Conservation (phyloP, 2,329 filamentous ascomycete genomes). For the Phoma sp. region DNA sequence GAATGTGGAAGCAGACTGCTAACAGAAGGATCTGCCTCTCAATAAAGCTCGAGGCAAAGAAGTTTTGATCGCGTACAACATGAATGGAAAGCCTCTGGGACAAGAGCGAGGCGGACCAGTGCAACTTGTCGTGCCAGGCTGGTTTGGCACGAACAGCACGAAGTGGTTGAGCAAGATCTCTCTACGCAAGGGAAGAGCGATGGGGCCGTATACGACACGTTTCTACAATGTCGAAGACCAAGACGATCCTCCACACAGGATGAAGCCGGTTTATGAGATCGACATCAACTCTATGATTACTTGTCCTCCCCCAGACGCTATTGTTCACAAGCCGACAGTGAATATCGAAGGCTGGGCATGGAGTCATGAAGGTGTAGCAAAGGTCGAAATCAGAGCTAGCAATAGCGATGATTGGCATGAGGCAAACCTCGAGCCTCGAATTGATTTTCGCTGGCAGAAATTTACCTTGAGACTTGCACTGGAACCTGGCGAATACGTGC, state of each 20-base stretch:
- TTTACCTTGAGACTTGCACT: not conserved
- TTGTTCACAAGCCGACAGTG: conserved; percentile 4
- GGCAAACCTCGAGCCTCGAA: not conserved
- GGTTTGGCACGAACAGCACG: conserved; percentile 42
- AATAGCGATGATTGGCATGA: conserved; percentile 17
- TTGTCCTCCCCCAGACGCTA: conserved; percentile 20
- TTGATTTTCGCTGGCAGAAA: conserved; percentile 7
- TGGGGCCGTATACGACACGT: conserved; percentile 34
- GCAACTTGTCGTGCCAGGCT: conserved; percentile 41
- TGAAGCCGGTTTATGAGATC: conserved; percentile 35
- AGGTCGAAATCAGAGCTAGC: conserved; percentile 29
- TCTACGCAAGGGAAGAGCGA: conserved; percentile 23
- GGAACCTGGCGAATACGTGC: not conserved
- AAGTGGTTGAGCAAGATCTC: conserved; percentile 41
- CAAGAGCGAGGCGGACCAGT: conserved; percentile 38
- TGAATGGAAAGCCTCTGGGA: conserved; percentile 32
- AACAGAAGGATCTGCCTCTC: conserved; percentile 43
- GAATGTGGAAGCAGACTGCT: conserved; percentile 32
- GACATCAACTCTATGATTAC: conserved; percentile 40
- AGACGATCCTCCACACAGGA: conserved; percentile 4
- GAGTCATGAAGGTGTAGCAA: conserved; percentile 25
- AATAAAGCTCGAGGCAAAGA: conserved; percentile 31
- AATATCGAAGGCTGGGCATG: conserved; percentile 36
- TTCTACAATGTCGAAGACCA: conserved; percentile 36
- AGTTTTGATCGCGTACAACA: conserved; percentile 37